Evolutionary conservation across 2,329 filamentous ascomycete genomes (phyloP).

Genomic region (Aspergillus udagawae): DNA sequence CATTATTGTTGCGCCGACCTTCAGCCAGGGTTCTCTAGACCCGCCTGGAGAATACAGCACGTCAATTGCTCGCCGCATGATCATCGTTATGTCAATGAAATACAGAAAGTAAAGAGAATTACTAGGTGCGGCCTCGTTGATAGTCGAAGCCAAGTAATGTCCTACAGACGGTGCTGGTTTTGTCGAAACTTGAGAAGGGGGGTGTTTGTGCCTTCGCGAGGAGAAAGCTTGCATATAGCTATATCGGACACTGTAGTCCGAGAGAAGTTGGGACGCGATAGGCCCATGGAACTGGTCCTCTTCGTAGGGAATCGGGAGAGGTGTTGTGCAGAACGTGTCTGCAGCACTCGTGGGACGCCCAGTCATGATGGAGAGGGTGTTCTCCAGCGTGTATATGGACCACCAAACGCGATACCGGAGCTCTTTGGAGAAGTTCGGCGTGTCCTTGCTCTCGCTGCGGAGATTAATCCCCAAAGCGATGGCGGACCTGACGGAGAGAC

Average conservation of each 20-base stretch:
- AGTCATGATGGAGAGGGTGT: slow-evolving; percentile 2
- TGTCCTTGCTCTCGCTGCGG: neutral
- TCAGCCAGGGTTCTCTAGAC: neutral
- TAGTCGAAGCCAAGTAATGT: neutral
- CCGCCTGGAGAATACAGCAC: neutral
- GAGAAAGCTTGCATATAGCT: neutral
- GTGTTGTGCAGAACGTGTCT: slow-evolving; percentile 15
- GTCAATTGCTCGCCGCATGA: slow-evolving; percentile 5
- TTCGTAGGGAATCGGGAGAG: slow-evolving; percentile 19
- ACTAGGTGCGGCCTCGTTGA: neutral
- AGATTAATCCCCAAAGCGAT: neutral
- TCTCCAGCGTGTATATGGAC: neutral
- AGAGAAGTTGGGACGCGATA: neutral
- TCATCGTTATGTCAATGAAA: neutral
- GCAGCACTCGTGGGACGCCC: slow-evolving; percentile 1
- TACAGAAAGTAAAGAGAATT: slow-evolving; percentile 3
- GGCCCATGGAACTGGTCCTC: slow-evolving; percentile 7
- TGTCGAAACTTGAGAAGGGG: neutral
- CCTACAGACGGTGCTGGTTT: neutral
- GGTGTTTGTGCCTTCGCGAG: neutral
- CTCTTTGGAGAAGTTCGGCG: neutral
- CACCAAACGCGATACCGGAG: neutral
- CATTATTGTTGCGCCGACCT: neutral
- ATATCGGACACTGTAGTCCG: neutral
- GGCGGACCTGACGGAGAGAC: neutral